phyloP scores from a whole-genome alignment of 108 stramenopile species.

The Fragilariopsis cylindrus region DNA sequence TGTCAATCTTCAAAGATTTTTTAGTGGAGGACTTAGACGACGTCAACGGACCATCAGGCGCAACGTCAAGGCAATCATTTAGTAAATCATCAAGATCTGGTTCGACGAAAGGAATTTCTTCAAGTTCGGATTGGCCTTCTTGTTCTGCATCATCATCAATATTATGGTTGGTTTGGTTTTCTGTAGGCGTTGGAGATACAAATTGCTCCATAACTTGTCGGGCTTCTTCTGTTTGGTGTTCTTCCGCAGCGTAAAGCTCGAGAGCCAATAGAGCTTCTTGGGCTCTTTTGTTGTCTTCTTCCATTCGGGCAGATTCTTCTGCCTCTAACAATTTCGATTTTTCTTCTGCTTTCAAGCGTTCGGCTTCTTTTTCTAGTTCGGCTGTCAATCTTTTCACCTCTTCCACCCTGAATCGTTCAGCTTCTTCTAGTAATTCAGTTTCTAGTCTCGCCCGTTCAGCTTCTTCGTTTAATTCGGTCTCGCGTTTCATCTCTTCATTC shows the following conservation, averaged over 20 bases:
- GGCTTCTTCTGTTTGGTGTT: constrained; percentile 8
- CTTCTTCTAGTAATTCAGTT: constrained; percentile 3
- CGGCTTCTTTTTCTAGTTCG: constrained; percentile 14
- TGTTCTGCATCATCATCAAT: background rate
- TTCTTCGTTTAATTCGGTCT: constrained; percentile 4
- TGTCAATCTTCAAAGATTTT: too few species aligned
- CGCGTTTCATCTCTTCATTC: background rate
- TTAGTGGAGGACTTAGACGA: too few species aligned
- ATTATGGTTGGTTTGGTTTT: background rate
- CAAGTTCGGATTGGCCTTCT: background rate
- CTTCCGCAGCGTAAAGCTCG: constrained; percentile 1
- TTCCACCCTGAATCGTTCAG: background rate
- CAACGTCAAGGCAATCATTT: background rate
- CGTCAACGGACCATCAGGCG: background rate
- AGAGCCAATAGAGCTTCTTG: constrained; percentile 11
- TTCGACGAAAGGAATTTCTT: background rate
- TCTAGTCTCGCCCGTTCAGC: constrained; percentile 5
- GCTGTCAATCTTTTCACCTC: background rate
- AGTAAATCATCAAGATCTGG: constrained; percentile 3
- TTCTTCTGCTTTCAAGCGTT: background rate
- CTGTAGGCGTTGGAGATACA: background rate
- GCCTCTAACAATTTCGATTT: constrained; percentile 2
- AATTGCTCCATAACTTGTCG: background rate
- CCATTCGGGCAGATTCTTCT: constrained; percentile 7
- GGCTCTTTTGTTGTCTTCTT: constrained; percentile 8